Base-by-base conservation (phyloP, 768 basidiomycete species). In the Phaeolepiota aurea region DNA sequence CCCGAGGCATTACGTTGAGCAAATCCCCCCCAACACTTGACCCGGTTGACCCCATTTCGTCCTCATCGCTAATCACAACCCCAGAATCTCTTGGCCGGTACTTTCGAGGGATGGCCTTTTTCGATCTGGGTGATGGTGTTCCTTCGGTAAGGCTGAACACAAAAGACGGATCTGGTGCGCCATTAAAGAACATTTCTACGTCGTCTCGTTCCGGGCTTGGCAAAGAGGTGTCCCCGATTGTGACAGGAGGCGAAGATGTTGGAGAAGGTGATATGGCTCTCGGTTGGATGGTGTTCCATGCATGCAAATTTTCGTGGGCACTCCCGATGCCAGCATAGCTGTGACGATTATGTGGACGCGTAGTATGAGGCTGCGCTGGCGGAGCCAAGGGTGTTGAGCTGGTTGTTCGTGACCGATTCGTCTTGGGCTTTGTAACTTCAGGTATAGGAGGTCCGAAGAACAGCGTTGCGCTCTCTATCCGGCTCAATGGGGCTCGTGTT, bases 11-110 rank as follows among this genome's bases (percentile, higher is more conserved):
- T 19, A 65, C 58, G 34, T 59, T 62, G 14, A 61, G 40, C 37
- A 50, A 50, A 40, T 61, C 59, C 9, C 52, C 49, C 19, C 40
- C 34, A 25, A 42, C 38, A 21, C 54, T 53, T 7, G 50, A 54
- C 1, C 58, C 49, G 13, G 46, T 56, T 10, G 55, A 54, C 2
- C 40, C 45, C 38, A 51, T 46, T 33, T 69, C 64, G 20, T 78
- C 76, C 37, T 84, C 82, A 33, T 85, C 81, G 48, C 72, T 77
- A 3, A 82, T 54, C 4, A 65, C 72, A 30, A 82, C 61, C 10
- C 80, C 76, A 1, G 82, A 84, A 54, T 87, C 82, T 10, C 77
- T 68, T n/a, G 76, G 72, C 40, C 75, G 75, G 61, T 75, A 87
- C 58, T 88, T 89, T 52, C 72, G 76, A 20, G 74, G 75, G 32